A percentile compares a stretch with the other conserved stretches of the same genome.
Conservation (phyloP, 2,329 filamentous ascomycete genomes). For the Aureobasidium sp. region DNA sequence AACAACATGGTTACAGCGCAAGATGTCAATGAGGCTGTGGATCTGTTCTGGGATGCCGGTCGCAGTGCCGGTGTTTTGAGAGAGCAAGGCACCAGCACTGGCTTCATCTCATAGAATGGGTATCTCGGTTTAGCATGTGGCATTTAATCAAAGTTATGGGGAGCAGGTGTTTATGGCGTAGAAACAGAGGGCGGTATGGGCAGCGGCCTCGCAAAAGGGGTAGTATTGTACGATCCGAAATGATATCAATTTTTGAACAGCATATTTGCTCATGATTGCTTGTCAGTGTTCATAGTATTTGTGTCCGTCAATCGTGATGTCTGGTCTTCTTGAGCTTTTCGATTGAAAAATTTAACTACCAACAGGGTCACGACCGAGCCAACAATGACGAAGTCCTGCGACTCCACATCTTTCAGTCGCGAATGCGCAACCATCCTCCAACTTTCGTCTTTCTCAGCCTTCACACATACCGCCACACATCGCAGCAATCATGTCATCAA, state of each 20-base stretch:
- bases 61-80: slow-evolving; percentile 38
- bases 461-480: not conserved
- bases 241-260: not conserved
- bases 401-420: not conserved
- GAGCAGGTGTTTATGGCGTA: slow-evolving; percentile 6
- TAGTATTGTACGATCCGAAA: not conserved
- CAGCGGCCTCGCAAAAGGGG: not conserved
- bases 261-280: not conserved
- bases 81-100: slow-evolving; percentile 23
- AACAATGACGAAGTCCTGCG: slow-evolving; percentile 2
- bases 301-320: no score
- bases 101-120: slow-evolving; percentile 26
- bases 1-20: slow-evolving; percentile 39
- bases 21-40: slow-evolving; percentile 49
- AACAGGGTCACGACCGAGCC: not conserved
- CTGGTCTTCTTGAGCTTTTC: not conserved
- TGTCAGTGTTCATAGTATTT: not conserved
- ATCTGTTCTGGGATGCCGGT: slow-evolving; percentile 42
- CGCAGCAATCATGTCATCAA: slow-evolving; percentile 22
- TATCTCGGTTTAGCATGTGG: not conserved
- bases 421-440: not conserved
- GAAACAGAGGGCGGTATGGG: not conserved
- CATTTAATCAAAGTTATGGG: not conserved
- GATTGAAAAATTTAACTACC: not conserved
- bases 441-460: not conserved